A percentile compares a stretch with the other conserved stretches of the same genome.
Evolutionary conservation across 2,329 filamentous ascomycete species (phyloP).

Genomic region (Raffaelea albimanens): DNA sequence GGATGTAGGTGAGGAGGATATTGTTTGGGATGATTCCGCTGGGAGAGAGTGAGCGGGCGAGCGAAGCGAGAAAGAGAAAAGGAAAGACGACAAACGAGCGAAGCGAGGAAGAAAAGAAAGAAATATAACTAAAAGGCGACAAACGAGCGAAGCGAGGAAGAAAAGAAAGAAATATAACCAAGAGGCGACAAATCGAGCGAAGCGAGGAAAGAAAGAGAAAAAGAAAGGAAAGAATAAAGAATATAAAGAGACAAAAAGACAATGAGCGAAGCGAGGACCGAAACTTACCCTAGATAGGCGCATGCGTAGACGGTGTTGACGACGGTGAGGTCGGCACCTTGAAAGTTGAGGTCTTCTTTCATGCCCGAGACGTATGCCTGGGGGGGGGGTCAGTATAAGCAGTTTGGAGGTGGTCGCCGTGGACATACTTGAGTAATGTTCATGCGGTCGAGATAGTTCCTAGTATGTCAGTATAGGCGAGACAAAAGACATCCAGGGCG

Average conservation of each 20-base stretch:
- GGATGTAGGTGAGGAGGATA: constrained; percentile 23
- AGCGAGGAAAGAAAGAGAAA: no score
- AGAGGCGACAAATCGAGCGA: no score
- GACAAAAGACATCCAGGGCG: not conserved
- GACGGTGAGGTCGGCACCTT: not conserved
- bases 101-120: no score
- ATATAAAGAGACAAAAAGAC: not conserved
- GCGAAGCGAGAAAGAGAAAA: no score
- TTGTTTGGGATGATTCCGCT: constrained; percentile 40
- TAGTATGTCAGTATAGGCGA: not conserved
- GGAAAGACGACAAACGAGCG: no score
- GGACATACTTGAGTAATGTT: no score
- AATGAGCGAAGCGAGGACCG: not conserved
- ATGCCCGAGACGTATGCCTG: not conserved
- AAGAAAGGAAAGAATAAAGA: not conserved
- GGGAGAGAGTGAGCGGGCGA: not conserved
- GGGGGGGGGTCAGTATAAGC: no score
- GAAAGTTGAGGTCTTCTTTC: not conserved
- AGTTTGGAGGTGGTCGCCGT: no score
- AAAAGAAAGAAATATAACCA: no score
- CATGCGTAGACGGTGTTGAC: not conserved
- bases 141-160: no score
- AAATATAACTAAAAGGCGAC: no score
- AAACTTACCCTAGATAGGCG: not conserved
- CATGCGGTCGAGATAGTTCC: not conserved